Conservation (phyloP, 768 basidiomycete species). For the Plicaturopsis crispa region DNA sequence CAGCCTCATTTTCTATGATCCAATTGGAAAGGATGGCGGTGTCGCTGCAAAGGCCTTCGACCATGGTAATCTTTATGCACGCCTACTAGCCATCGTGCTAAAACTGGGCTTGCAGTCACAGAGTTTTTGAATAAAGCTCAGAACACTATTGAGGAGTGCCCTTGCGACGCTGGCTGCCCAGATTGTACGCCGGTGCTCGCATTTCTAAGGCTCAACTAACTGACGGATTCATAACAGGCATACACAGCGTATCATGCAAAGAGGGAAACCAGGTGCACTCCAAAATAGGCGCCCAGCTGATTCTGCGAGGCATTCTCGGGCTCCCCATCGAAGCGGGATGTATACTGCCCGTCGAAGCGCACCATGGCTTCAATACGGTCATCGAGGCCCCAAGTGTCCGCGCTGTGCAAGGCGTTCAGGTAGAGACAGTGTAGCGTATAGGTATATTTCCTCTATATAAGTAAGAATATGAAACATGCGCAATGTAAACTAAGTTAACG, state of each 20-base stretch:
- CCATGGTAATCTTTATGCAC: conserved; percentile 37
- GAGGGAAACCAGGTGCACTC: conserved; percentile 69
- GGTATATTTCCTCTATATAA: conserved; percentile 7
- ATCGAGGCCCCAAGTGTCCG: conserved; percentile 44
- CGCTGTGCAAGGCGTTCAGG: conserved; percentile 32
- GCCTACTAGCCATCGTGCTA: not conserved
- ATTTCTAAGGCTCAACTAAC: not conserved
- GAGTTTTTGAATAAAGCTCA: conserved; percentile 55
- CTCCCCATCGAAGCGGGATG: conserved; percentile 28
- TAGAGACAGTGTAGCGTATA: conserved; percentile 28
- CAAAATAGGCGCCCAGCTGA: conserved; percentile 65
- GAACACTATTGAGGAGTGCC: conserved; percentile 48
- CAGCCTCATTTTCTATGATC: conserved; percentile 80
- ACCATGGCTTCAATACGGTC: conserved; percentile 30
- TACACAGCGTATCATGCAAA: conserved; percentile 56
- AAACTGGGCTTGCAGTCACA: conserved; percentile 39
- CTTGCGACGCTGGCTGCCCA: conserved; percentile 63
- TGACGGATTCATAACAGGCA: conserved; percentile 34
- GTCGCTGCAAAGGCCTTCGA: conserved; percentile 78
- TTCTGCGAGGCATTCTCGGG: conserved; percentile 56
- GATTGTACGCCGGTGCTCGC: conserved; percentile 47
- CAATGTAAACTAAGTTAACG: conserved; percentile 38
- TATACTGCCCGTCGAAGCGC: conserved; percentile 21
- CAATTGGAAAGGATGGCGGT: conserved; percentile 60
- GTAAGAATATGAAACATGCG: conserved; percentile 1